These are phyloP conservation scores for Candida bentonensis DNA, from an alignment of 805 yeast genomes.

Conservation along the genomic window DNA sequence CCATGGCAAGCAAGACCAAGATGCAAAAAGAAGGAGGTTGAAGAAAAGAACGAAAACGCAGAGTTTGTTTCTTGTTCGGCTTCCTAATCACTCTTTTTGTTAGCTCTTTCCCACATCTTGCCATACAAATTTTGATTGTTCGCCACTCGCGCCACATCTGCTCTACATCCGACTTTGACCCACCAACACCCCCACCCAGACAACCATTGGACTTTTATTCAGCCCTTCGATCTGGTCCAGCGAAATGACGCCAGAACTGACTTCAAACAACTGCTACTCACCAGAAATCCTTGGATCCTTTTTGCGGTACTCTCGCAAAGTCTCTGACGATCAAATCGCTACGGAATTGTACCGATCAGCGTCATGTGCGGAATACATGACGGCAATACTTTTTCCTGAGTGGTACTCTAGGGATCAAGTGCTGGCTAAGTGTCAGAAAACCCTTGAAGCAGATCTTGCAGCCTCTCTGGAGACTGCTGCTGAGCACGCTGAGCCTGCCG, in stretches of 20 bases:
- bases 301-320: constrained; percentile 16
- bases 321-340: constrained; percentile 18
- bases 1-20: too few species aligned
- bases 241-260: background rate
- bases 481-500: background rate
- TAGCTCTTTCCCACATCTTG: too few species aligned
- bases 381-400: constrained; percentile 11
- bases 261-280: constrained; percentile 11
- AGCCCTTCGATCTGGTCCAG: background rate
- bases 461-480: background rate
- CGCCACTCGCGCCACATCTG: background rate
- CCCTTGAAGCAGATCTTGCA: constrained; percentile 4
- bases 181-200: background rate
- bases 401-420: constrained; percentile 12
- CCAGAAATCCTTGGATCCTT: constrained; percentile 16
- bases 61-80: too few species aligned
- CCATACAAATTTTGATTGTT: too few species aligned
- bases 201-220: background rate
- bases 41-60: too few species aligned
- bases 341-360: constrained; percentile 15
- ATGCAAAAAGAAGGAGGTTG: too few species aligned
- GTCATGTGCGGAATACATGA: constrained; percentile 10
- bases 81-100: too few species aligned
- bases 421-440: constrained; percentile 7
- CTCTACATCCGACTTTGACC: background rate